Evolutionary conservation across 495 filamentous ascomycete species (phyloP).

Genomic region (Podospora anserina): DNA sequence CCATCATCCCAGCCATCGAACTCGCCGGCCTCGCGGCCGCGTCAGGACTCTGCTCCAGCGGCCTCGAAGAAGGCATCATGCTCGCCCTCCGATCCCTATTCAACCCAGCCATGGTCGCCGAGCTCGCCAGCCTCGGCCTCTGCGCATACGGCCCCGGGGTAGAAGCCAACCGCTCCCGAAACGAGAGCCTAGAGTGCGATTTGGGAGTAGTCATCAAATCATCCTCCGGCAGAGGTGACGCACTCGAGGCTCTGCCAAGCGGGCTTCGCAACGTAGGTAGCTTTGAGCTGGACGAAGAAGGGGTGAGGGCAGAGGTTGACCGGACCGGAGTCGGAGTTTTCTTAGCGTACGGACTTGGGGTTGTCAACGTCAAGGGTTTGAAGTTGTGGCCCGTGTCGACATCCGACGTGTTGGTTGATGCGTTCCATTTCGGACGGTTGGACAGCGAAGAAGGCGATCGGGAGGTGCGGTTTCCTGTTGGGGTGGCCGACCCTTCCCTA

Average conservation of each 20-base stretch:
- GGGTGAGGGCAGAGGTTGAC: conserved; percentile 39
- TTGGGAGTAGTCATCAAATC: conserved; percentile 34
- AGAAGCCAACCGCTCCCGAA: conserved; percentile 49
- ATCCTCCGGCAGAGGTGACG: conserved; percentile 42
- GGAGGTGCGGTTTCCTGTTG: conserved; percentile 50
- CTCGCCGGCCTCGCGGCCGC: conserved; percentile 43
- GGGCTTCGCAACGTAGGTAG: conserved; percentile 48
- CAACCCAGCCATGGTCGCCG: conserved; percentile 28
- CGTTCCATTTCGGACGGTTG: conserved; percentile 77
- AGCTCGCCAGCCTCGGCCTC: conserved; percentile 36
- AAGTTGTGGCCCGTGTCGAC: conserved; percentile 67
- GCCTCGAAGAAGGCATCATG: conserved; percentile 39
- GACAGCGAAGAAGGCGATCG: conserved; percentile 48
- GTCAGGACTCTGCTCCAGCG: conserved; percentile 24
- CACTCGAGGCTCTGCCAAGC: conserved; percentile 35
- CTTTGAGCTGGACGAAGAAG: conserved; percentile 40
- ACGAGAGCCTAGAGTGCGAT: conserved; percentile 38
- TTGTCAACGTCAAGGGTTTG: conserved; percentile 61
- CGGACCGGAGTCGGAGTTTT: conserved; percentile 30
- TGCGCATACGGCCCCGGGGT: conserved; percentile 39
- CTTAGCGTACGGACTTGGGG: conserved; percentile 61
- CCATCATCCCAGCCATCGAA: conserved; percentile 25
- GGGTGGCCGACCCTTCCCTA: conserved; percentile 52
- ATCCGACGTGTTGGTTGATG: conserved; percentile 65
- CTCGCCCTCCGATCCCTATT: conserved; percentile 45